Conservation (phyloP, 2,329 filamentous ascomycete species). For the Aspergillus intermedius region DNA sequence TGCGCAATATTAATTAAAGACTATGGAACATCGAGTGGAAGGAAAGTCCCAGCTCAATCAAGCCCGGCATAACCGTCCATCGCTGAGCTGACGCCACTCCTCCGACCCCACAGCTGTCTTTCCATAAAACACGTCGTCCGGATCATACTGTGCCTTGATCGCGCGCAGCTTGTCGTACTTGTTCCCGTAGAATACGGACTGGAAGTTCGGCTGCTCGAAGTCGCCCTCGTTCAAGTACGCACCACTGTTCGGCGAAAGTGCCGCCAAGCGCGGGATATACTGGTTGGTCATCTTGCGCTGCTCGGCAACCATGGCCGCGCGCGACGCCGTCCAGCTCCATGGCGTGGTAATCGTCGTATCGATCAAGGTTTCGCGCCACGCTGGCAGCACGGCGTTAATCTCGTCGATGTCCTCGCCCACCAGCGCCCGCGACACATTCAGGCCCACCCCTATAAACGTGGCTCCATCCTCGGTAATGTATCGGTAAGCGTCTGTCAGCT, state of each 20-base stretch:
- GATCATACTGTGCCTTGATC: slow-evolving; percentile 40
- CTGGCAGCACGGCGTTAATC: slow-evolving; percentile 37
- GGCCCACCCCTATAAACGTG: slow-evolving; percentile 30
- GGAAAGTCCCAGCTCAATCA: not conserved
- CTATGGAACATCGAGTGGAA: too few species aligned
- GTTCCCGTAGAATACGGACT: slow-evolving; percentile 37
- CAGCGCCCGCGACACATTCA: slow-evolving; percentile 33
- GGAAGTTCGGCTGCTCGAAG: slow-evolving; percentile 35
- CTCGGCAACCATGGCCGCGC: slow-evolving; percentile 26
- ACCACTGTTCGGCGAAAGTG: slow-evolving; percentile 31
- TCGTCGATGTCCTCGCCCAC: slow-evolving; percentile 39
- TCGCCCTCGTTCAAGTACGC: slow-evolving; percentile 41
- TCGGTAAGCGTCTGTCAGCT: slow-evolving; percentile 26
- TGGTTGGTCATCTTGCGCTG: slow-evolving; percentile 35
- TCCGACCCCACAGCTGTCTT: slow-evolving; percentile 48
- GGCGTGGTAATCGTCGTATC: slow-evolving; percentile 28
- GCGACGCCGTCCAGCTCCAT: slow-evolving; percentile 31
- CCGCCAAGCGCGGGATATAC: slow-evolving; percentile 30
- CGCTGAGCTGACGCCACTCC: slow-evolving; percentile 33
- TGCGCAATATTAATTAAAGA: too few species aligned
- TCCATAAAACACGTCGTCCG: slow-evolving; percentile 34
- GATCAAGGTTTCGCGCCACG: slow-evolving; percentile 41
- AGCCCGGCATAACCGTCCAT: slow-evolving; percentile 36
- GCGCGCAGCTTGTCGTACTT: slow-evolving; percentile 32
- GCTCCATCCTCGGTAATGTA: slow-evolving; percentile 29